These are phyloP conservation scores for Endocalyx cinctus DNA, from an alignment of 2,329 filamentous ascomycete genomes.

Conservation along the genomic window DNA sequence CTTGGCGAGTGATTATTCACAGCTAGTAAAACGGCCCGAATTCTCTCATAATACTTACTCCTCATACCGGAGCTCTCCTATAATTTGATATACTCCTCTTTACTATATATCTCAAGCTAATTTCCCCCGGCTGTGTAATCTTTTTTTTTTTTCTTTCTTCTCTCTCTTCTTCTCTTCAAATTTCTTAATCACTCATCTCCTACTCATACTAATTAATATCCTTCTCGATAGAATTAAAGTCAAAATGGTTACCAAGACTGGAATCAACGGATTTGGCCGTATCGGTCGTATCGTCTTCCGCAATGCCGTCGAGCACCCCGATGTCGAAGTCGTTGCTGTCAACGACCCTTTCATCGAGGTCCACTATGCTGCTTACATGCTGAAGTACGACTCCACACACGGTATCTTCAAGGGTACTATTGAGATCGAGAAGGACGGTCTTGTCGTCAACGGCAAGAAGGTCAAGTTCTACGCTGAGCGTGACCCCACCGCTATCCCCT, in stretches of 20 bases:
- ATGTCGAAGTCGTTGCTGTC: conserved; percentile 91
- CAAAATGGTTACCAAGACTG: conserved; percentile 67
- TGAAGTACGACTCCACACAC: conserved; percentile 98
- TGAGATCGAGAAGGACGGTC: conserved; percentile 63
- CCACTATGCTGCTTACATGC: conserved; percentile 98
- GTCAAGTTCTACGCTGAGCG: conserved; percentile 93
- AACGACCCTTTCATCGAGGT: conserved; percentile 99
- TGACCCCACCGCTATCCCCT: conserved; percentile 86
- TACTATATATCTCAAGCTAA: neutral
- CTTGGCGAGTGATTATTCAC: neutral
- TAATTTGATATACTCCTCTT: neutral
- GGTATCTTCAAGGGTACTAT: conserved; percentile 93
- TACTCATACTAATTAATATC: no score
- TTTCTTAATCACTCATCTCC: conserved; percentile 8
- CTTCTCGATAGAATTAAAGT: no score
- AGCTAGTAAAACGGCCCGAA: no score
- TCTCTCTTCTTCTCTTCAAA: conserved; percentile 2
- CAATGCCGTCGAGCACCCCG: conserved; percentile 86
- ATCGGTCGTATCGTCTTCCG: conserved; percentile 99
- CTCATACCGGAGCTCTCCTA: no score
- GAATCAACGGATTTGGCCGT: conserved; percentile 99
- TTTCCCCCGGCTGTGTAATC: neutral
- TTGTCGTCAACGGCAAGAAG: conserved; percentile 90
- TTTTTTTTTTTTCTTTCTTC: conserved; percentile 2
- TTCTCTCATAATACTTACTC: neutral